Evolutionary conservation across 768 basidiomycete species (phyloP), one percentile per base, ranked within the genome.

Genomic region (Imleria badia): DNA sequence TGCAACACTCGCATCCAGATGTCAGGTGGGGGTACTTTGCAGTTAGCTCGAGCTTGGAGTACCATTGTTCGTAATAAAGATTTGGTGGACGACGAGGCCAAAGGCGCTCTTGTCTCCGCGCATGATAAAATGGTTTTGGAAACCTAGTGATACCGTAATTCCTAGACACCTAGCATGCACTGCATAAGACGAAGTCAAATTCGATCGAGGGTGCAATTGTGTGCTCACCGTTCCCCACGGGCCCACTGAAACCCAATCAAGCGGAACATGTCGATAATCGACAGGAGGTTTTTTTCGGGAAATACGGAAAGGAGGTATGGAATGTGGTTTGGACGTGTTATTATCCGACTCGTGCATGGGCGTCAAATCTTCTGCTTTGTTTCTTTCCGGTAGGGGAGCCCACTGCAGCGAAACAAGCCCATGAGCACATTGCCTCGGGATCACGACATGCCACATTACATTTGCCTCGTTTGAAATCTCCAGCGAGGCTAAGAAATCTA

Each of bases 11-110:
- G 72, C 68, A 52, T 75, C 81, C 73, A 38, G 80, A 81, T 3
- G 79, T 70, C 6, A 79, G 65, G 40, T 73, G 70, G 51, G 78
- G 80, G 54, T 80, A 74, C 53, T 66, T 65, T 40, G 60, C 60
- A n/a, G 54, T 60, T 23, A 69, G 19, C 34, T 56, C 58, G 20
- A 71, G 60, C 23, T 72, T 71, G 40, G 53, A 51, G 43, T 59
- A 72, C 5, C 59, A 63, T 15, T 46, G 57, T 26, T 66, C 67
- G 39, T 55, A 50, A 49, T 62, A 61, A 26, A 71, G 49, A 45
- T 54, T 70, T 22, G 69, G 60, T 13, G 62, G 40, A 20, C 66
- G 68, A 46, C 39, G 46, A 39, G 55, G 54, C n/a, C 50, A 51
- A 29, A 64, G 39, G 7, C n/a, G 35, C 8, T 70, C 67, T 26